A percentile compares a stretch with the other conserved stretches of the same genome.
Conservation (phyloP, 129 eudicot species). For the Chrysanthemum seticuspe region DNA sequence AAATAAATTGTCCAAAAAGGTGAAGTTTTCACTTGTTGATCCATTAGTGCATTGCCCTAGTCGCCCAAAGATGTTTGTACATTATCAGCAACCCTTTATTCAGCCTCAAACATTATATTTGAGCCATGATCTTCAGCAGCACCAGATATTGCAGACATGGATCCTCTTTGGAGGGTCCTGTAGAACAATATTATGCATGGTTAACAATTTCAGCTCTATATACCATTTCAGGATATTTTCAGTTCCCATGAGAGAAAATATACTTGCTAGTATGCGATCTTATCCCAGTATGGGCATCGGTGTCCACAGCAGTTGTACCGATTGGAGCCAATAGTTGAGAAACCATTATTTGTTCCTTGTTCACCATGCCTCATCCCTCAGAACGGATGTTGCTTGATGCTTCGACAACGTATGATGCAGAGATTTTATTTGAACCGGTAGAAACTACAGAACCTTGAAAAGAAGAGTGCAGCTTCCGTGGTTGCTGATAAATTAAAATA, state of each 20-base stretch:
- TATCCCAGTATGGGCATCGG: conserved; percentile 38
- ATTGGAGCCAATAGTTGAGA: conserved; percentile 48
- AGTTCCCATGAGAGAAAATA: neutral
- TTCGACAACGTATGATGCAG: conserved; percentile 38
- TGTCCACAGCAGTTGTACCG: conserved; percentile 53
- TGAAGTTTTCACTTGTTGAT: conserved; percentile 49
- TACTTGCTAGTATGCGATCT: conserved; percentile 57
- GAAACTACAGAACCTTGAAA: conserved; percentile 33
- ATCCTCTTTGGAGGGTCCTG: conserved; percentile 55
- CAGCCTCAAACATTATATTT: conserved; percentile 42
- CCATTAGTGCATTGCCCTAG: conserved; percentile 45
- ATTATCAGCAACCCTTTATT: conserved; percentile 44
- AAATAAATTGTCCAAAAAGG: neutral
- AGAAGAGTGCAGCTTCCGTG: conserved; percentile 50
- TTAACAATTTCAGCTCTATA: neutral
- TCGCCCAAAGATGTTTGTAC: conserved; percentile 45
- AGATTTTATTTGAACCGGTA: conserved; percentile 29
- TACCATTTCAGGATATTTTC: neutral
- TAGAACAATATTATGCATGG: neutral
- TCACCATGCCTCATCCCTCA: conserved; percentile 36
- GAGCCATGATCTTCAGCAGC: conserved; percentile 42
- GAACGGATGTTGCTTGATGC: conserved; percentile 34
- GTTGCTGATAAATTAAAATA: conserved; percentile 42
- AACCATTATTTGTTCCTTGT: conserved; percentile 32
- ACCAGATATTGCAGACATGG: conserved; percentile 40